Conservation (phyloP, 2,329 filamentous ascomycete species). For the Pyrenochaeta sp. region DNA sequence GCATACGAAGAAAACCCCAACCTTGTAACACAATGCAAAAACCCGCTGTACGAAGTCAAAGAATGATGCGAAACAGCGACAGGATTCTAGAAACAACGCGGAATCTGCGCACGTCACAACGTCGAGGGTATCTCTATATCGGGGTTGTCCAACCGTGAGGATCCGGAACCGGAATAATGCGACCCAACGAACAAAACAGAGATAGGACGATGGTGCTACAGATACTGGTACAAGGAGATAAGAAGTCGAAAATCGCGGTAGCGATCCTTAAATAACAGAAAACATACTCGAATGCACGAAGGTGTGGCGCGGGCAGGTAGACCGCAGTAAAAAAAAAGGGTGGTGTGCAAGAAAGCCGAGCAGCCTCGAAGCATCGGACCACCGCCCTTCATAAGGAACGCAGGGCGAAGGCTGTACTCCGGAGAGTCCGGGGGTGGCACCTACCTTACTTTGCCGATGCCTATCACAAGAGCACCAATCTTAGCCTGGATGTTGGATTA, state of each 20-base stretch:
- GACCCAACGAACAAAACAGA: conserved; percentile 13
- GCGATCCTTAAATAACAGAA: conserved; percentile 15
- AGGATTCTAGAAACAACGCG: conserved; percentile 6
- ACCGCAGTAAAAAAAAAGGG: conserved; percentile 22
- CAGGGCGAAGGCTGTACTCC: conserved; percentile 12
- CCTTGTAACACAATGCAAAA: conserved; percentile 26
- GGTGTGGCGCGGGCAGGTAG: conserved; percentile 22
- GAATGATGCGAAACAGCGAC: conserved; percentile 18
- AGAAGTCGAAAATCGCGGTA: conserved; percentile 14
- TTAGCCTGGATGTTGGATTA: conserved; percentile 13
- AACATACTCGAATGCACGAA: conserved; percentile 21
- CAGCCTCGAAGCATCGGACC: conserved; percentile 25
- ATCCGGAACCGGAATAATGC: conserved; percentile 9
- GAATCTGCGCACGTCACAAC: neutral
- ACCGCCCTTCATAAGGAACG: conserved; percentile 25
- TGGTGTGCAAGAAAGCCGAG: conserved; percentile 7
- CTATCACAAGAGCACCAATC: conserved; percentile 12
- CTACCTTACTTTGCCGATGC: conserved; percentile 2
- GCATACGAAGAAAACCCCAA: conserved; percentile 15
- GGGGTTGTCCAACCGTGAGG: conserved; percentile 3
- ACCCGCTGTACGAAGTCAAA: conserved; percentile 15
- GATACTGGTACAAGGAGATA: conserved; percentile 23
- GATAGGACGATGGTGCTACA: conserved; percentile 20
- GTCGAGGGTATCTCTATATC: conserved; percentile 1
- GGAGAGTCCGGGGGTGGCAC: conserved; percentile 20